phyloP scores from a whole-genome alignment of 1,139 yeast genomes.

The Lodderomyces oxycetoniae region DNA sequence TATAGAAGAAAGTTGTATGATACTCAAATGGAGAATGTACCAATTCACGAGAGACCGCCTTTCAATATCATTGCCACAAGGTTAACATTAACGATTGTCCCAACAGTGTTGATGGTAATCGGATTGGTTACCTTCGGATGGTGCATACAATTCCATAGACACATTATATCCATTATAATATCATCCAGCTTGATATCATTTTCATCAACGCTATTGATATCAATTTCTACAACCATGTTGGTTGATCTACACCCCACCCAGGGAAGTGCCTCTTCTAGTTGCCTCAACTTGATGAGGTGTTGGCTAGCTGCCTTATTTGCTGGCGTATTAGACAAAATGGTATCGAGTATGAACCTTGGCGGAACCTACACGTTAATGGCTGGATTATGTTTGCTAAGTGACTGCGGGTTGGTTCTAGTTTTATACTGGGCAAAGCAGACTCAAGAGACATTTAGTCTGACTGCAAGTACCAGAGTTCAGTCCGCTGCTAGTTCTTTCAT shows the following conservation, averaged over 20 bases:
- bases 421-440: conserved; percentile 9
- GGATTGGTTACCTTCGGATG: conserved; percentile 39
- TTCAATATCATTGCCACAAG: conserved; percentile 28
- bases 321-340: conserved; percentile 32
- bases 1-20: conserved; percentile 18
- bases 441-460: no score
- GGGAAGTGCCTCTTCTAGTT: conserved; percentile 35
- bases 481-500: not conserved
- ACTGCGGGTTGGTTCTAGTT: conserved; percentile 18
- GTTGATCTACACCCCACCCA: conserved; percentile 34
- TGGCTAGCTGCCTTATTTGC: conserved; percentile 31
- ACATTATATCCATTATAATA: conserved; percentile 28
- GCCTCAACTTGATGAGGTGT: conserved; percentile 35
- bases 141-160: conserved; percentile 28
- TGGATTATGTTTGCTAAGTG: conserved; percentile 21
- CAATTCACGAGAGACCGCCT: conserved; percentile 18
- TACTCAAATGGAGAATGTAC: conserved; percentile 13
- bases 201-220: conserved; percentile 24
- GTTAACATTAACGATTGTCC: conserved; percentile 24
- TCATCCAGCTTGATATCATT: conserved; percentile 28
- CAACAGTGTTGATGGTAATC: conserved; percentile 20
- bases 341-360: conserved; percentile 26
- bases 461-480: not conserved
- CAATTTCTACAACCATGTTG: conserved; percentile 31
- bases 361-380: conserved; percentile 37